Percentiles rank a stretch among this genome's conserved stretches.
Evolutionary conservation across 2,329 filamentous ascomycete species (phyloP).

Genomic region (Erysiphe neolycopersici): DNA sequence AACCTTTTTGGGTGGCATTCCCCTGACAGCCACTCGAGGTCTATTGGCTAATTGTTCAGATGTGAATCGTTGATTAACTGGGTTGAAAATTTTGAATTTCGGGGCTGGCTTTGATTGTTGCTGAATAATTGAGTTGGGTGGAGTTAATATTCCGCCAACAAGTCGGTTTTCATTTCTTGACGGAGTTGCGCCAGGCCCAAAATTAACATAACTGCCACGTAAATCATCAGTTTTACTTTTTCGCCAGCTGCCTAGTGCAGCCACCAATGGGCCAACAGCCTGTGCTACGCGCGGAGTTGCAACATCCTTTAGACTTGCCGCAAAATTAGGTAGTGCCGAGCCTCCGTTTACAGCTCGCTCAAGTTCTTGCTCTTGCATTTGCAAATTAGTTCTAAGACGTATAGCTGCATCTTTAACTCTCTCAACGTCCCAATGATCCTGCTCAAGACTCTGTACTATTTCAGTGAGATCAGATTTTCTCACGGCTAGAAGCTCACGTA

Average conservation of each 20-base stretch:
- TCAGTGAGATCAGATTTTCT: slow-evolving; percentile 79
- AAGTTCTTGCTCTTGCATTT: slow-evolving; percentile 94
- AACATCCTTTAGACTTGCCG: slow-evolving; percentile 41
- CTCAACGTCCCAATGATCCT: slow-evolving; percentile 49
- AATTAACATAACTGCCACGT: not conserved
- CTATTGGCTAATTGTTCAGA: slow-evolving; percentile 20
- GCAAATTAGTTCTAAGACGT: slow-evolving; percentile 71
- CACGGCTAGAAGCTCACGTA: slow-evolving; percentile 77
- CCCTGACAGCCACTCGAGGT: slow-evolving; percentile 12
- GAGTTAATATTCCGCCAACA: slow-evolving; percentile 64
- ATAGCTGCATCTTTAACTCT: slow-evolving; percentile 75
- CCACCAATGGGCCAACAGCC: slow-evolving; percentile 48
- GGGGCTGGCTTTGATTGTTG: slow-evolving; percentile 21
- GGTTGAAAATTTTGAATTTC: slow-evolving; percentile 22
- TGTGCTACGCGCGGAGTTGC: slow-evolving; percentile 65
- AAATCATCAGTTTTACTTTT: slow-evolving; percentile 17
- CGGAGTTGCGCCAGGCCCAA: slow-evolving; percentile 11
- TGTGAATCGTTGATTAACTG: slow-evolving; percentile 30
- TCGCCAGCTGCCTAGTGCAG: slow-evolving; percentile 93
- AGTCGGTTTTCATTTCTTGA: slow-evolving; percentile 32
- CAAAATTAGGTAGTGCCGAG: slow-evolving; percentile 44
- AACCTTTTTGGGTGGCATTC: slow-evolving; percentile 14
- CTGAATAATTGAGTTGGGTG: slow-evolving; percentile 3
- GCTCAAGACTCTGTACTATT: slow-evolving; percentile 55
- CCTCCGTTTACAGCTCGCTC: slow-evolving; percentile 55